Evolutionary conservation across 192 early-diverging fungal species (phyloP), one percentile per base, ranked within the genome.

Genomic region (Jimgerdemannia flammicorona): DNA sequence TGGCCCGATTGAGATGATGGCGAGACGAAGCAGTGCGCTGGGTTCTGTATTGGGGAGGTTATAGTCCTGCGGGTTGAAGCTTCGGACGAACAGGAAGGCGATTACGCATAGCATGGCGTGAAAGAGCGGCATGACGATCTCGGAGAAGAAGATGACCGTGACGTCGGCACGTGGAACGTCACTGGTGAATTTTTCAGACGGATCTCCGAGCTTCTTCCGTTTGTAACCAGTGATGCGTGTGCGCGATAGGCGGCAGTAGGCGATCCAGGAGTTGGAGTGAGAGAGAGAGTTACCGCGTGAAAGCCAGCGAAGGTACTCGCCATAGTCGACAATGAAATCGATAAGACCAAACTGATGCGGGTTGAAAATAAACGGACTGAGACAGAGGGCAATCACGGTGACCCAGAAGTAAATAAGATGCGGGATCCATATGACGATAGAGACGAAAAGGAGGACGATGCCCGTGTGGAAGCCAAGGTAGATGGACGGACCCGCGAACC

Each of bases 331-430:
- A 74, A 95, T 84, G 78, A 94, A 95, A 76, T 93, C 91, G 0
- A 81, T 83, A 76, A 94, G 78, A 40, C 88, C 87, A 67, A 96
- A 95, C 84, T 96, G 95, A 77, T 94, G 94, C 43, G 93, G 94
- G 76, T 96, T 96, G 83, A 94, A 96, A 70, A 96, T 41, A 78
- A 95, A 96, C 11, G 95, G 94, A 44, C 94, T 91, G 41, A 96
- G 81, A 63, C 90, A 73, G 43, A 96, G 78, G 39, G 93, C 90
- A 11, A 93, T 81, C 42, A 91, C 91, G 44, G 91, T 93, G 19
- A 94, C 86, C 94, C 94, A 95, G 69, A 95, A 93, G 76, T 94
- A 96, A 19, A 90, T 81, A 75, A 95, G 72, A 41, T 93, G 91
- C 67, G 89, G 89, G 69, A 86, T 78, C 86, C 88, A 87, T 81